Percentiles rank a stretch among this genome's conserved stretches.
phyloP scores from a whole-genome alignment of 257 asterid genomes.

The Ehretia macrophylla region DNA sequence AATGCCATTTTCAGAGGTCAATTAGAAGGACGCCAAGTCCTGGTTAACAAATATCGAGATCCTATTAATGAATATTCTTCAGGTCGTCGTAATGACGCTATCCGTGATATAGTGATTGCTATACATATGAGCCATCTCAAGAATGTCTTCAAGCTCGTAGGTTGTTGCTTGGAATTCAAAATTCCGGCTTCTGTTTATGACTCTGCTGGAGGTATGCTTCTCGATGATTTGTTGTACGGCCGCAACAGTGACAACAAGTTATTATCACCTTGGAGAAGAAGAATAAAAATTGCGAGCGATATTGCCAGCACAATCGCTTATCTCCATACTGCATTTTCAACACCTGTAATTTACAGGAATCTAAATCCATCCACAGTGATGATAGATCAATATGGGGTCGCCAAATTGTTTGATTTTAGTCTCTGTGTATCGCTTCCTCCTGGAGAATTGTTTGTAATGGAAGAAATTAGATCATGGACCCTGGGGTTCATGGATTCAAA shows the following conservation, averaged over 20 bases:
- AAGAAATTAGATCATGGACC: constrained; percentile 5
- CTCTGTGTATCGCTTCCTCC: constrained; percentile 8
- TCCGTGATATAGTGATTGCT: constrained; percentile 13
- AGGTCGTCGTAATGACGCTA: neutral
- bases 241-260: neutral
- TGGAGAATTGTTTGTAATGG: constrained; percentile 12
- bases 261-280: constrained; percentile 12
- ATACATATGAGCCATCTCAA: constrained; percentile 17
- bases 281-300: constrained; percentile 13
- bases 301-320: constrained; percentile 13
- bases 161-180: constrained; percentile 17
- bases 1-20: neutral
- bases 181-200: constrained; percentile 15
- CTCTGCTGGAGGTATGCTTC: constrained; percentile 1
- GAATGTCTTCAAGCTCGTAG: constrained; percentile 9
- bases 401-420: constrained; percentile 14
- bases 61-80: neutral
- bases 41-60: too few species aligned
- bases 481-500: constrained; percentile 6
- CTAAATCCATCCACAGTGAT: constrained; percentile 10
- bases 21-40: neutral
- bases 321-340: constrained; percentile 17
- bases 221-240: neutral
- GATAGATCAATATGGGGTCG: constrained; percentile 9
- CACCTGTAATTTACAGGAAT: constrained; percentile 12